These are phyloP conservation scores for Miscanthus lutarioriparius DNA, from an alignment of 176 grass and related monocot species.

Conservation along the genomic window DNA sequence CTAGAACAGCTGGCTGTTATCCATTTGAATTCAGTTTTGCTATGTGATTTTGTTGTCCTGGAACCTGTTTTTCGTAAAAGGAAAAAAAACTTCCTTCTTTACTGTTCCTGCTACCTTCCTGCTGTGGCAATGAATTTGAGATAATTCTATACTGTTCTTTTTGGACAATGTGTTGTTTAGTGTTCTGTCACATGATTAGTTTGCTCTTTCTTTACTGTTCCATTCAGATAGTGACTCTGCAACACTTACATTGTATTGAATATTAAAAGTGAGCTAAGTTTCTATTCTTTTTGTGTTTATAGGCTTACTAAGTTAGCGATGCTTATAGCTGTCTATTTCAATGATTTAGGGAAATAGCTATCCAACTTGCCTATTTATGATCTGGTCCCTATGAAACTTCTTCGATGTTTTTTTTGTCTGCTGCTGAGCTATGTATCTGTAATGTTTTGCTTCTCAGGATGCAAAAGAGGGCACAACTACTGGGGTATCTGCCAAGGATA, in stretches of 20 bases:
- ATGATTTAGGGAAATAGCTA: conserved; percentile 9
- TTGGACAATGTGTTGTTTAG: background rate
- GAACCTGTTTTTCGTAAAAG: background rate
- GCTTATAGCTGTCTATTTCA: conserved; percentile 2
- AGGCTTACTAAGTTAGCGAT: background rate
- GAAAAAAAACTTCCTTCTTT: background rate
- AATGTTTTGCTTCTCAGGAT: conserved; percentile 54
- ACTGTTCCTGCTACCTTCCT: background rate
- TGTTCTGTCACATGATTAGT: background rate
- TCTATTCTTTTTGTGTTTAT: background rate
- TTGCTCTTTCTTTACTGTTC: background rate
- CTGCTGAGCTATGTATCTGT: conserved; percentile 13
- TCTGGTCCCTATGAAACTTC: background rate
- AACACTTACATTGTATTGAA: background rate
- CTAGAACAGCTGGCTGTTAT: background rate
- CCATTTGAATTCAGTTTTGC: background rate
- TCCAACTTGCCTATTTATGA: background rate
- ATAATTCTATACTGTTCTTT: background rate
- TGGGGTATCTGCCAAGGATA: conserved; percentile 85
- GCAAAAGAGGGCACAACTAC: conserved; percentile 86
- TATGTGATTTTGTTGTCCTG: background rate
- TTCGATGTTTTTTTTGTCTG: background rate
- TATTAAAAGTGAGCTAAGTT: background rate
- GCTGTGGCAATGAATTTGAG: background rate
- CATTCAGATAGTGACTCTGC: background rate